Base-by-base conservation (phyloP, 164 flowering plant genomes). In the Umbellularia californica region DNA sequence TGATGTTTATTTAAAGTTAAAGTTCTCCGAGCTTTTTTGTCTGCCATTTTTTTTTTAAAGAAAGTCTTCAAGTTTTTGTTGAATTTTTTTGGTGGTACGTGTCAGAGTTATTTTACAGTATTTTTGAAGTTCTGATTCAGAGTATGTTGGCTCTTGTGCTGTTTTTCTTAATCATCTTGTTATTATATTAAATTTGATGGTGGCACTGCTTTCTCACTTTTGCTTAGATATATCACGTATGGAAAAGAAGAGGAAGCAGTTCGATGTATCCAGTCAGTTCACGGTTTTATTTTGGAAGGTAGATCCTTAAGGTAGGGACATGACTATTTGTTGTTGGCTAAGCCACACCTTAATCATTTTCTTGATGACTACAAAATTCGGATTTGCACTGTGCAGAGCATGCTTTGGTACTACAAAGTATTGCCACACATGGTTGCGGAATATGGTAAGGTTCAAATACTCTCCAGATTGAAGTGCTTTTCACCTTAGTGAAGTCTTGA, bases 321-420 rank as follows among this genome's bases (percentile, higher is more conserved):
- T 63, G 20, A 30, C 60, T 67, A 25, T 64, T 64, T 64, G 14
- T 58, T 25, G 19, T 67, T 33, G 23, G 12, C 22, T 11, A 55
- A 55, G 60, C 17, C 5, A 19, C 22, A 14, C 74, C 62, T 72
- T 51, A 64, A 66, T 68, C 69, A 41, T 35, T 6, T 65, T 67
- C 7, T 14, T 64, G 23, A 23, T 70, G 68, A 27, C 66, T 69
- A 19, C 27, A 50, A 24, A 64, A 15, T 20, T 67, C 70, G 28
- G 30, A 20, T 15, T 66, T 75, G 47, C 17, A 9, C 41, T 50
- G 77, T 83, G 75, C 87, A 96, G 99, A 88, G 99, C 97, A 47
- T 90, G 98, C 86, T 96, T 92, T 88, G 99, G 99, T 64, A 96
- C 99, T 15, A 96, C 98, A 22, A 96, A 96, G 76, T 96, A 96